phyloP scores from a whole-genome alignment of 2,329 filamentous ascomycete genomes.

The Pseudocercospora fijiensis region DNA sequence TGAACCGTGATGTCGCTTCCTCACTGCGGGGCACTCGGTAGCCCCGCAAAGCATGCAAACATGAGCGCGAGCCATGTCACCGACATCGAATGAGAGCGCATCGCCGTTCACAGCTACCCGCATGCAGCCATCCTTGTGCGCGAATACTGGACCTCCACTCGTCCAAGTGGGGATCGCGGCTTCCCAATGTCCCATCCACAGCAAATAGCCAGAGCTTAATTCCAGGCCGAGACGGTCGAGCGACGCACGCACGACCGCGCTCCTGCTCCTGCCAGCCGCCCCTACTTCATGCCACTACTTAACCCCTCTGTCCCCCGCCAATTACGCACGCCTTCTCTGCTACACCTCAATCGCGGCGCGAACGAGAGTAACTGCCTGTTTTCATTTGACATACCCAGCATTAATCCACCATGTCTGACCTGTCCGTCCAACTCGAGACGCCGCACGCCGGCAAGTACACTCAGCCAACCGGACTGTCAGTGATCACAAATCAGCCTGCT shows the following conservation, averaged over 20 bases:
- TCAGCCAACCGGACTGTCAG: conserved; percentile 56
- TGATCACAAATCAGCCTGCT: conserved; percentile 23
- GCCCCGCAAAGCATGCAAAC: conserved; percentile 8
- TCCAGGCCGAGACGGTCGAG: conserved; percentile 6
- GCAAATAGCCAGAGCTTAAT: conserved; percentile 22
- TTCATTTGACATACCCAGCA: conserved; percentile 27
- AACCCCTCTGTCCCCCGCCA: conserved; percentile 26
- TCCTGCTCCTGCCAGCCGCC: neutral
- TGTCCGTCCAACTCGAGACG: conserved; percentile 65
- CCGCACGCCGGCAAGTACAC: conserved; percentile 61
- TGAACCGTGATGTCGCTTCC: conserved; percentile 1
- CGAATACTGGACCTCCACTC: conserved; percentile 24
- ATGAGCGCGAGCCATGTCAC: conserved; percentile 13
- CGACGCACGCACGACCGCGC: conserved; percentile 7
- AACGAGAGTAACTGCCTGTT: conserved; percentile 20
- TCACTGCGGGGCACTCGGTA: neutral
- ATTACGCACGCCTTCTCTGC: conserved; percentile 8
- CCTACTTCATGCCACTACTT: conserved; percentile 25
- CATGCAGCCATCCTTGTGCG: conserved; percentile 26
- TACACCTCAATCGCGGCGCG: conserved; percentile 26
- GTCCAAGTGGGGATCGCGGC: conserved; percentile 19
- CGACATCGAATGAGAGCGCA: conserved; percentile 18
- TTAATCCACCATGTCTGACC: conserved; percentile 40
- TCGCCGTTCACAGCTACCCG: neutral
- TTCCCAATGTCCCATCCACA: conserved; percentile 10